Evolutionary conservation across 2,329 filamentous ascomycete genomes (phyloP).

Genomic region (Ophiocordyceps camponoti-saundersi): DNA sequence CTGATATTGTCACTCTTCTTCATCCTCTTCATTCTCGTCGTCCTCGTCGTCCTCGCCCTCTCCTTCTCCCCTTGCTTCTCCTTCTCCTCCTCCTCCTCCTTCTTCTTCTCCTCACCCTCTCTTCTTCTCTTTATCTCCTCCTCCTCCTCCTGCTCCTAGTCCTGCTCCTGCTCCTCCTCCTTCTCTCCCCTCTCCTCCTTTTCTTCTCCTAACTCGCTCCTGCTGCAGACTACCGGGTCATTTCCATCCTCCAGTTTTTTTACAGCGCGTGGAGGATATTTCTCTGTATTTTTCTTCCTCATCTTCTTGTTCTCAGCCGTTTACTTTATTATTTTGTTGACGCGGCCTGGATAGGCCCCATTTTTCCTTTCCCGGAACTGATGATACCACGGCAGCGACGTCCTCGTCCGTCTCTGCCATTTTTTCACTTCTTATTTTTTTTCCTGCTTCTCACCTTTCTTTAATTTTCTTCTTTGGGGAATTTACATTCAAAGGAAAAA

Average conservation of each 20-base stretch:
- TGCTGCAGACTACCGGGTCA: not conserved
- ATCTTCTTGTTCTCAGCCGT: not conserved
- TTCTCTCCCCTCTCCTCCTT: not conserved
- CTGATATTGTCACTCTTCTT: not conserved
- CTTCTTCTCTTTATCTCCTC: not conserved
- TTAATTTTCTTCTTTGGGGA: not conserved
- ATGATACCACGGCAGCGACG: not conserved
- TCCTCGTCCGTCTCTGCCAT: not conserved
- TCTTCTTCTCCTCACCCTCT: not conserved
- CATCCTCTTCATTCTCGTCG: not conserved
- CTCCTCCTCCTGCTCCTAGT: not conserved
- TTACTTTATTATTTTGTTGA: not conserved
- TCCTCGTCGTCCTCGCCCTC: not conserved
- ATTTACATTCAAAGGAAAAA: not conserved
- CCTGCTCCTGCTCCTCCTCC: not conserved
- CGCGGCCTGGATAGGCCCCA: not conserved
- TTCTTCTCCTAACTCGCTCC: not conserved
- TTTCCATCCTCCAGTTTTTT: not conserved
- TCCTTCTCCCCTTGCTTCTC: not conserved
- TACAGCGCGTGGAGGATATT: not conserved
- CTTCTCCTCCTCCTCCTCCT: not conserved
- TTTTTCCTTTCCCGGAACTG: not conserved
- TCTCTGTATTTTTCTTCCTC: not conserved
- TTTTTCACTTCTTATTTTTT: not conserved
- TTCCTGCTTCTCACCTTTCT: not conserved